Base-by-base conservation (phyloP, 805 yeast genomes). In the Spathaspora girioi region DNA sequence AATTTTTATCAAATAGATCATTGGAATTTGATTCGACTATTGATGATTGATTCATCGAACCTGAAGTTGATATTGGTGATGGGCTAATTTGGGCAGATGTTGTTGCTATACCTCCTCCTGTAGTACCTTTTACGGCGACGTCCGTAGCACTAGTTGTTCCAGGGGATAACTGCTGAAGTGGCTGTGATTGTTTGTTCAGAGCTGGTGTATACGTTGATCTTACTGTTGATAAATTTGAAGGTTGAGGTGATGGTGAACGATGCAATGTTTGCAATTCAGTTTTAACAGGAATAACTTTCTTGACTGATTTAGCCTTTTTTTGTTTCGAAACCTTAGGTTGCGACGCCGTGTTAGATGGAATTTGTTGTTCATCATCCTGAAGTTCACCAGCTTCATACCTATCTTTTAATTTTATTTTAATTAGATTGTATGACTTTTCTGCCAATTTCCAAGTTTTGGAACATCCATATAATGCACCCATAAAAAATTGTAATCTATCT, bases 401-500 rank as follows among this genome's bases (percentile, higher is more conserved):
- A 29, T 56, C 44, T 40, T 66, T 64, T 43, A 75, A 54, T 53
- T 71, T 75, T 17, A 62, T 55, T 26, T 69, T 67, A 47, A 78
- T 74, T 58, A 74, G 62, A 32, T 66, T 63, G 57, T 70, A 73
- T 1, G 81, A 76, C 50, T 73, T 76, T 48, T 70, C 77, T 1
- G 80, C 77, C 50, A 78, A 60, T 40, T 68, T 71, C 82, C 82
- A 78, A 0, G 80, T 75, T 48, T 65, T 63, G 0, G 81, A 72
- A 50, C 75, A 64, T n/a, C 70, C 70, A 9, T 68, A 60, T 32
- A 78, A 61, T 0, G 76, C 74, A 31, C 56, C 59, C 70, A 78
- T 62, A 53, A 77, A 76, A 52, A 70, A 71, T 26, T 62, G 66
- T 40, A 78, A 64, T 32, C 65, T 59, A 5, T 58, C 53, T 40